A percentile compares a stretch with the other conserved stretches of the same genome.
Conservation (phyloP, 1,284 basidiomycete species). For the Athelia psychrophila region DNA sequence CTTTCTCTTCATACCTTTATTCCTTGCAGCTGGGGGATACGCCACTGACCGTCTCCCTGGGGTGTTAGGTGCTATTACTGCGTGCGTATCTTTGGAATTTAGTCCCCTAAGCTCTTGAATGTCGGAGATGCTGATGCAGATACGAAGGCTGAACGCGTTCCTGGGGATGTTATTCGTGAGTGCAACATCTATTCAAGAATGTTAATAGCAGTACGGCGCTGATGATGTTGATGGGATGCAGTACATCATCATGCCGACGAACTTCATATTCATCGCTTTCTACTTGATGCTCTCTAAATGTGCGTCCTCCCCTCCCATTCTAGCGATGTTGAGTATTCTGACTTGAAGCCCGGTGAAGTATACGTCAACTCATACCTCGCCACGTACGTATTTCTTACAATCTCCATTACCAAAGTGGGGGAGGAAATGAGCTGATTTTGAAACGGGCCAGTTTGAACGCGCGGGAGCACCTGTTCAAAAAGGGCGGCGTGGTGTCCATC, state of each 20-base stretch:
- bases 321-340: not conserved
- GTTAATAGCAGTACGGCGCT: no score
- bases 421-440: no score
- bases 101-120: not conserved
- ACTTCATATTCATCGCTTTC: slow-evolving; percentile 50
- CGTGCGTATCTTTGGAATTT: slow-evolving; percentile 35
- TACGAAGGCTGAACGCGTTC: slow-evolving; percentile 25
- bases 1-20: no score
- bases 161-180: slow-evolving; percentile 33
- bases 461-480: slow-evolving; percentile 30
- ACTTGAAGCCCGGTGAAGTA: slow-evolving; percentile 26
- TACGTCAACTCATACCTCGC: slow-evolving; percentile 53
- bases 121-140: not conserved
- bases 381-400: no score
- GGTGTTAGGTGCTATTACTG: slow-evolving; percentile 35
- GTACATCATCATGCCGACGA: slow-evolving; percentile 43
- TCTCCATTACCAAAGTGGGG: no score
- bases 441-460: no score
- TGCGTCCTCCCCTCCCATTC: slow-evolving; percentile 21
- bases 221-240: slow-evolving; percentile 4
- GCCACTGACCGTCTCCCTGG: not conserved
- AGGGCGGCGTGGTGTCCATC: slow-evolving; percentile 35
- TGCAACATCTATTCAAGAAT: slow-evolving; percentile 20
- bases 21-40: slow-evolving; percentile 1
- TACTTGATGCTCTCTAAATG: slow-evolving; percentile 51